phyloP scores from a whole-genome alignment of 139 green algal species.

The Volvox reticuliferus region DNA sequence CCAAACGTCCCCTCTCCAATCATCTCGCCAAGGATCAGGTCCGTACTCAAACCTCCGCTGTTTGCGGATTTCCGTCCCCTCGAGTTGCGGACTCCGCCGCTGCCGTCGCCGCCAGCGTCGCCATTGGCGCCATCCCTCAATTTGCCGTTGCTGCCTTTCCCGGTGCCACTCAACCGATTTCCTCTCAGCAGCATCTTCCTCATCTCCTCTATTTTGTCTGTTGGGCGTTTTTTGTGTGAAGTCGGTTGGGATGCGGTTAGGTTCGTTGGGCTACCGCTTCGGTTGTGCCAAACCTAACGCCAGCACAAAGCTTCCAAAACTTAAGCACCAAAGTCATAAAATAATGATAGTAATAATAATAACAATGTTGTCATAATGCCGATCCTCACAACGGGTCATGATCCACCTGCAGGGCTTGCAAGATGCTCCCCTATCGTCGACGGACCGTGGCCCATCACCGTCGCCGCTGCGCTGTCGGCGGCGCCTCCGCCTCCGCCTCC shows the following conservation, averaged over 20 bases:
- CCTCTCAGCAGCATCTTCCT: conserved; percentile 16
- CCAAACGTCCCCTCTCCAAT: conserved; percentile 57
- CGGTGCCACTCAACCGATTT: background rate
- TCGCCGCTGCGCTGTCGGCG: background rate
- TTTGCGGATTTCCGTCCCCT: background rate
- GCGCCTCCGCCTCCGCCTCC: background rate
- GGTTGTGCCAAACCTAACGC: too few species aligned
- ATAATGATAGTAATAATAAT: too few species aligned
- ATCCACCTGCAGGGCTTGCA: background rate
- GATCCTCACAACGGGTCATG: too few species aligned
- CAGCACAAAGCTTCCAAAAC: too few species aligned
- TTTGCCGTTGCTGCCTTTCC: background rate
- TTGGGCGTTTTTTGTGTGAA: background rate
- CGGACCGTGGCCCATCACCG: background rate
- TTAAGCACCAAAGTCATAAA: too few species aligned
- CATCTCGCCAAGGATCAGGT: conserved; percentile 43
- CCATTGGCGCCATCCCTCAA: background rate
- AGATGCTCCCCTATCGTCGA: background rate
- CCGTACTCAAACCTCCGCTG: background rate
- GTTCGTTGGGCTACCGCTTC: background rate
- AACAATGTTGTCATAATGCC: too few species aligned
- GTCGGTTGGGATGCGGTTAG: background rate
- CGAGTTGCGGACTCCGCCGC: background rate
- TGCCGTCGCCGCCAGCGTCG: background rate
- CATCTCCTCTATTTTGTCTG: conserved; percentile 44